Evolutionary conservation across 2,329 filamentous ascomycete genomes (phyloP).

Genomic region (Nectriaceae sp.): DNA sequence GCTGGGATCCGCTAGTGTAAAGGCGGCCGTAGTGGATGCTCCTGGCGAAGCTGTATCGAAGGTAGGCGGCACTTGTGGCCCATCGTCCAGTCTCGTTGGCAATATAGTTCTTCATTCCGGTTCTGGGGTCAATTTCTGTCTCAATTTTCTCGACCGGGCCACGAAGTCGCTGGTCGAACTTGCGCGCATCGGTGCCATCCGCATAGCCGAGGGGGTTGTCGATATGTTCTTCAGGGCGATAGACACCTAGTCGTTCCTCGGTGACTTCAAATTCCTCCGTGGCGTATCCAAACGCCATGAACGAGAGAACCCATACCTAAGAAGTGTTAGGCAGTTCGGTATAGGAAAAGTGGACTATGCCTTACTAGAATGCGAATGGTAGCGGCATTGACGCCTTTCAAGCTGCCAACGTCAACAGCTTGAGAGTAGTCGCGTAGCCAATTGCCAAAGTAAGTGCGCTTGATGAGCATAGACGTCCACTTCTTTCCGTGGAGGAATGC

Average conservation of each 20-base stretch:
- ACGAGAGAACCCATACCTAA: constrained; percentile 76
- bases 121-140: constrained; percentile 71
- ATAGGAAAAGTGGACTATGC: constrained; percentile 5
- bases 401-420: constrained; percentile 76
- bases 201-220: constrained; percentile 85
- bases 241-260: constrained; percentile 75
- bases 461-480: constrained; percentile 79
- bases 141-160: constrained; percentile 74
- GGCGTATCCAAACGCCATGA: constrained; percentile 82
- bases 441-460: constrained; percentile 82
- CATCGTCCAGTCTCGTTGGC: constrained; percentile 84
- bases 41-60: constrained; percentile 73
- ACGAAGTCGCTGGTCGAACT: constrained; percentile 79
- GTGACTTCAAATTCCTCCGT: constrained; percentile 85
- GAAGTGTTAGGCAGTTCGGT: not conserved
- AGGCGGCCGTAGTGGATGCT: constrained; percentile 77
- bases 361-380: constrained; percentile 72
- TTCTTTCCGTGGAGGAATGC: constrained; percentile 80
- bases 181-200: constrained; percentile 81
- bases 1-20: constrained; percentile 66
- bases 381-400: constrained; percentile 76
- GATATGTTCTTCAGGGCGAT: constrained; percentile 74
- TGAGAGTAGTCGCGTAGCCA: constrained; percentile 87
- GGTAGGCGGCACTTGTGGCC: constrained; percentile 87
- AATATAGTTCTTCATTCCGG: constrained; percentile 99